Base-by-base conservation (phyloP, 2,329 filamentous ascomycete genomes). In the Thielaviopsis populi region DNA sequence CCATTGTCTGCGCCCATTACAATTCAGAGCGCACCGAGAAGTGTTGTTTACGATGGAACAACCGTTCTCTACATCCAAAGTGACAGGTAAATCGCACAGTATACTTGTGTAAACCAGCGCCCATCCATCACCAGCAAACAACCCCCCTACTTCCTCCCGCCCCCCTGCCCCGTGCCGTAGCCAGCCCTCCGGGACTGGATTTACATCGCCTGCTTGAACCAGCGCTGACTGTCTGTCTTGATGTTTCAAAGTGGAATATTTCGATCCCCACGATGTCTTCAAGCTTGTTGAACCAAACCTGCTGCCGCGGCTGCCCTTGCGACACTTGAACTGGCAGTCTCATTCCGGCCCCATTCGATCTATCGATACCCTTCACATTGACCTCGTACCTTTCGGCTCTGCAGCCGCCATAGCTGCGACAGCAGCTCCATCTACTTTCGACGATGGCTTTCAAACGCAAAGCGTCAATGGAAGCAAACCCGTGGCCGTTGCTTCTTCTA, bases 241-340 rank as follows among this genome's bases (percentile, higher is more conserved):
- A 59, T 66, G 58, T 54, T 61, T 53, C 64, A 46, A 70, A 95
- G 91, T 96, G 77, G 91, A 97, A 79, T 99, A 96, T 77, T 90
- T 88, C 77, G 94, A 99, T 76, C 92, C 94, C 62, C 88, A 89
- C 72, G 86, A 88, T 70, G 82, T 97, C 68, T 97, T 92, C 75
- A 85, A 89, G 66, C 81, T 92, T 62, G 78, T 97, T 53, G 86
- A 87, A 11, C 84, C 89, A 2, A 85, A 91, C 65, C 79, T 99
- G 65, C 79, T 88, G 48, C 80, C 87, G 50, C 87, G 89, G 63
- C 80, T 97, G 0, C 94, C 94, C 41, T 80, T 99, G 43, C 87
- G 86, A 68, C 95, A 97, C 71, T 83, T 99, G 56, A 90, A 97
- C 72, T 99, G 94, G 94, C 95, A 97, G 74, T 96, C 94, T 15